Evolutionary conservation across 1,284 basidiomycete genomes (phyloP).

Genomic region (Salmacisia buchloeana): DNA sequence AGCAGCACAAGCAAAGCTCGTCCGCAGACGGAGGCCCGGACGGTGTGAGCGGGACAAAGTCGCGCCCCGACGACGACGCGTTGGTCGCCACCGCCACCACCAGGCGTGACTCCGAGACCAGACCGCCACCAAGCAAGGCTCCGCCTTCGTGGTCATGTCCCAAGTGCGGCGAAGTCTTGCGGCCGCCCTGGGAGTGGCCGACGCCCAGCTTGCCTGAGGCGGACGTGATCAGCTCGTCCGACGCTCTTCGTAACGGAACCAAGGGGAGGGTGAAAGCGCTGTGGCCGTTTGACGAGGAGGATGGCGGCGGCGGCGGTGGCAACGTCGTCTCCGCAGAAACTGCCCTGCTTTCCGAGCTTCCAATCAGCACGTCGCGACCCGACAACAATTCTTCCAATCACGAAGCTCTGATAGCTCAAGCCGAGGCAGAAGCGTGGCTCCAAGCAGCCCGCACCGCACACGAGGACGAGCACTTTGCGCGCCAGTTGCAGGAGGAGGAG

Average conservation of each 20-base stretch:
- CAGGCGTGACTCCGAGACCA: too few species aligned
- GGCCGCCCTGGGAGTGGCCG: too few species aligned
- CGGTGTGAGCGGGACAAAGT: neutral
- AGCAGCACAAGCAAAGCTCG: neutral
- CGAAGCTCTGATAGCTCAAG: too few species aligned
- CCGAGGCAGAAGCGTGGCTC: constrained; percentile 1
- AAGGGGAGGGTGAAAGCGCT: neutral
- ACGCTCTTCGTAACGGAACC: too few species aligned
- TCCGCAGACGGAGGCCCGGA: neutral
- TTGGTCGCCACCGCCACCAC: too few species aligned
- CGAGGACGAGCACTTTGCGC: constrained; percentile 3
- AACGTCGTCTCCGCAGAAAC: neutral
- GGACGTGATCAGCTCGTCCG: too few species aligned
- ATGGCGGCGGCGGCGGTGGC: neutral
- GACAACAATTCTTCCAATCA: too few species aligned
- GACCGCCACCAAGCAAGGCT: too few species aligned
- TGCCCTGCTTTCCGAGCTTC: neutral
- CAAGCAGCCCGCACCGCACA: neutral
- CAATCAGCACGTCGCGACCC: neutral
- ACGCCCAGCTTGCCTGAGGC: too few species aligned
- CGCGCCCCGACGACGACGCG: neutral
- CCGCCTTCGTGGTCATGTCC: neutral
- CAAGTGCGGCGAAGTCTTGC: neutral
- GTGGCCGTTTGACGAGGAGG: constrained; percentile 1
- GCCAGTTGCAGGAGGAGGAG: constrained; percentile 1